Conservation (phyloP, 345 rosid species). For the Eucalyptus curtisii region DNA sequence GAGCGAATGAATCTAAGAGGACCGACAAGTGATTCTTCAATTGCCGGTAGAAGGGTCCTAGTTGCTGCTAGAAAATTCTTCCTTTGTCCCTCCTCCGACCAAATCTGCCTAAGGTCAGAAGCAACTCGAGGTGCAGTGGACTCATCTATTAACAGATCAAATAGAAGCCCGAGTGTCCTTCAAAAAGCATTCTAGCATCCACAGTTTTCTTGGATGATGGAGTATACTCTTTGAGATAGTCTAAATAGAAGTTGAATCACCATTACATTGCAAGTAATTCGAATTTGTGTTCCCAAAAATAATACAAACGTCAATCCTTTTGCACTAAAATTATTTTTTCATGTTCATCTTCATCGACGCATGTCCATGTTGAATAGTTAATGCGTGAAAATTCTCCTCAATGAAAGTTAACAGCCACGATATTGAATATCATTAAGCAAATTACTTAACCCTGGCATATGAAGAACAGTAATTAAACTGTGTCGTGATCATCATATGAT, state of each 20-base stretch:
- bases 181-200: background rate
- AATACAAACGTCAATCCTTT: background rate
- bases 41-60: background rate
- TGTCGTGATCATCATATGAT: background rate
- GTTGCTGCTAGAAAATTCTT: background rate
- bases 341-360: background rate
- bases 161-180: background rate
- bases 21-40: conserved; percentile 4
- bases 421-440: background rate
- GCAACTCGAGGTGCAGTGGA: background rate
- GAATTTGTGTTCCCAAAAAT: background rate
- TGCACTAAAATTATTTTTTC: background rate
- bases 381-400: background rate
- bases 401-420: background rate
- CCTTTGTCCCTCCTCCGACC: background rate
- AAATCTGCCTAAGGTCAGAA: background rate
- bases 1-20: background rate
- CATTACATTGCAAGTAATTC: background rate
- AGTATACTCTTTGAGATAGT: background rate
- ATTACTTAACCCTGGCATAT: background rate
- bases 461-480: background rate
- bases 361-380: background rate
- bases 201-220: background rate
- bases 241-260: background rate
- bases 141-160: background rate